Evolutionary conservation across 306 rosid species (phyloP).

Genomic region (Prosopis cineraria): DNA sequence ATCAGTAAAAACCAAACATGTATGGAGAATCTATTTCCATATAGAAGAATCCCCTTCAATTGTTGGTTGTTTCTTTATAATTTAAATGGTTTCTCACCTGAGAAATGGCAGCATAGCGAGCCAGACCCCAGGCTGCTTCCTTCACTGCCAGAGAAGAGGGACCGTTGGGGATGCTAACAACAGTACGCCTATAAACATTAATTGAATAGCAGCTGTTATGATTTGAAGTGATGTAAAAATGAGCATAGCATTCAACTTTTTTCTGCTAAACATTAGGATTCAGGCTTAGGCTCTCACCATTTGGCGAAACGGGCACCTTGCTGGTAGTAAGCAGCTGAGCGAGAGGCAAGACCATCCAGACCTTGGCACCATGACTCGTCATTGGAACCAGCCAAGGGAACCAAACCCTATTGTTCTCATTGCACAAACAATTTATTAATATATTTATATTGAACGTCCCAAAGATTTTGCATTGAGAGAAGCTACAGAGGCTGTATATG

Average conservation of each 20-base stretch:
- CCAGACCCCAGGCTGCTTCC: conserved; percentile 93
- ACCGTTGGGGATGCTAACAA: conserved; percentile 96
- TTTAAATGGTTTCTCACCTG: conserved; percentile 56
- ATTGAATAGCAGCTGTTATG: not conserved
- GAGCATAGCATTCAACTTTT: not conserved
- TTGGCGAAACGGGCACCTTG: conserved; percentile 98
- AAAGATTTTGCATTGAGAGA: not conserved
- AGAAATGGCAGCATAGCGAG: conserved; percentile 94
- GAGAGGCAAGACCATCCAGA: conserved; percentile 79
- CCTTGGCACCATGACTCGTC: conserved; percentile 88
- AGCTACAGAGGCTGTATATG: not conserved
- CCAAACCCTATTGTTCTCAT: conserved; percentile 65
- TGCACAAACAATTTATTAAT: not conserved
- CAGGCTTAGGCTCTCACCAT: conserved; percentile 60
- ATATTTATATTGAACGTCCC: not conserved
- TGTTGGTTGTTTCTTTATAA: not conserved
- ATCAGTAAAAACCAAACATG: not conserved
- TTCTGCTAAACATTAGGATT: not conserved
- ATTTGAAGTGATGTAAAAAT: conserved; percentile 13
- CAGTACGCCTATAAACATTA: conserved; percentile 67
- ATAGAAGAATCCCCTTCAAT: not conserved
- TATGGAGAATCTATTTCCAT: not conserved
- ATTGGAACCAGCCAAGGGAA: conserved; percentile 70
- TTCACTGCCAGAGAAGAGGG: conserved; percentile 94
- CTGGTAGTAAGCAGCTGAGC: conserved; percentile 80